Base-by-base conservation (phyloP, 805 yeast genomes). In the Isabelozyma heimii region DNA sequence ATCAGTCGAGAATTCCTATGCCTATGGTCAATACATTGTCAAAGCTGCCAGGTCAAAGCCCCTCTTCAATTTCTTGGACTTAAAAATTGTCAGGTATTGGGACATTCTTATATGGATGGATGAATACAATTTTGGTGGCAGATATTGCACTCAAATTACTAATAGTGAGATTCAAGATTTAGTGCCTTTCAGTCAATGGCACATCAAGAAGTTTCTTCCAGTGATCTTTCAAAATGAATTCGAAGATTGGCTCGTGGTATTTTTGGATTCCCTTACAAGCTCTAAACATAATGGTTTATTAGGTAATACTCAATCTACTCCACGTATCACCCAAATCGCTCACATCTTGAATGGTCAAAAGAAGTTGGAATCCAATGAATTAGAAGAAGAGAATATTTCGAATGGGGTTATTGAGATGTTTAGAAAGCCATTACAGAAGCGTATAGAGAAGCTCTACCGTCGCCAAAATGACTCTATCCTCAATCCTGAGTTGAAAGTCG, bases 61-160 rank as follows among this genome's bases (percentile, higher is more conserved):
- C 0, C 67, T 91, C 54, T 94, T 94, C 70, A 83, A 85, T 55
- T 91, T 83, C 63, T 70, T 94, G 55, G 97, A 91, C 56, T 67
- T 94, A 54, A 69, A 72, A 16, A 85, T 92, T 40, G 77, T 74
- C 10, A 83, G 82, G 58, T 91, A 89, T 61, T 94, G 99, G 99
- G 97, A 94, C 63, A 60, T 86, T n/a, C 70, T 94, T 53, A 70
- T 94, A 2, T 95, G 97, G 98, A 88, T 92, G 96, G 97, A 94
- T 63, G 84, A 86, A 56, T 82, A 81, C 58, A 94, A 94, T 61
- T 91, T 77, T 65, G 87, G 95, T 40, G 99, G 99, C 6, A 65
- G 83, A 44, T 73, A 72, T 50, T 79, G 84, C 57, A 58, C 59
- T 15, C 72, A 72, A 47, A 77, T 81, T 45, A 66, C 75, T 4